A percentile compares a stretch with the other conserved stretches of the same genome.
Evolutionary conservation across 345 rosid genomes (phyloP).

Genomic region (Gossypium thurberi): DNA sequence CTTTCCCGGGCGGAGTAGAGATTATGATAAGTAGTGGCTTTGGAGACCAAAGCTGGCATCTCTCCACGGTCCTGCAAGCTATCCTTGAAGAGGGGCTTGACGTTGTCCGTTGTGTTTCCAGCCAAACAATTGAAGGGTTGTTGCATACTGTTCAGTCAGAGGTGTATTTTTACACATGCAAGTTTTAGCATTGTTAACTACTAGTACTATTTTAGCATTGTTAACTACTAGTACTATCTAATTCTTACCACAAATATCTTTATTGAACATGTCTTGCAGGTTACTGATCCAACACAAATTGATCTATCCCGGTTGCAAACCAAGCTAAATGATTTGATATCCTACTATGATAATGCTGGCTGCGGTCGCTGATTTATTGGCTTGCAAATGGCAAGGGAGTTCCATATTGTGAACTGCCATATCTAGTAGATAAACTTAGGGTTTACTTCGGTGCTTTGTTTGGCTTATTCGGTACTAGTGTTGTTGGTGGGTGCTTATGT

Average conservation of each 20-base stretch:
- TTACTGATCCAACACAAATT: conserved; percentile 2
- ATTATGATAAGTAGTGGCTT: conserved; percentile 42
- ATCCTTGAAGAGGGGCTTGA: conserved; percentile 34
- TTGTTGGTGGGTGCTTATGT: not conserved
- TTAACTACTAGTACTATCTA: too few relatives aligned
- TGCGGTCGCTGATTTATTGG: not conserved
- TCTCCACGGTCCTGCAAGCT: conserved; percentile 30
- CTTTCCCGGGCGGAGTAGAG: conserved; percentile 26
- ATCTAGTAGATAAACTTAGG: not conserved
- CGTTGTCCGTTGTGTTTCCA: conserved; percentile 27
- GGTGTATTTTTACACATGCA: conserved; percentile 13
- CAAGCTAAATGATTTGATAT: conserved; percentile 12
- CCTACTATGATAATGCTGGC: not conserved
- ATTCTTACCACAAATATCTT: too few relatives aligned
- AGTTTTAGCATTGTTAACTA: too few relatives aligned
- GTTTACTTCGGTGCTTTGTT: not conserved
- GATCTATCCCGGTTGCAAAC: conserved; percentile 19
- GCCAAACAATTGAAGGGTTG: conserved; percentile 30
- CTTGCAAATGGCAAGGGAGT: not conserved
- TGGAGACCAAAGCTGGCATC: conserved; percentile 18
- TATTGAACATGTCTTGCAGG: not conserved
- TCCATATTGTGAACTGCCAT: not conserved
- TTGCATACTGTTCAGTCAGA: conserved; percentile 36
- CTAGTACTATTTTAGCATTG: too few relatives aligned
- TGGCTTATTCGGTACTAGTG: not conserved